A percentile compares a stretch with the other conserved stretches of the same genome.
Conservation (phyloP, 1,284 basidiomycete species). For the Peniophora sp. region DNA sequence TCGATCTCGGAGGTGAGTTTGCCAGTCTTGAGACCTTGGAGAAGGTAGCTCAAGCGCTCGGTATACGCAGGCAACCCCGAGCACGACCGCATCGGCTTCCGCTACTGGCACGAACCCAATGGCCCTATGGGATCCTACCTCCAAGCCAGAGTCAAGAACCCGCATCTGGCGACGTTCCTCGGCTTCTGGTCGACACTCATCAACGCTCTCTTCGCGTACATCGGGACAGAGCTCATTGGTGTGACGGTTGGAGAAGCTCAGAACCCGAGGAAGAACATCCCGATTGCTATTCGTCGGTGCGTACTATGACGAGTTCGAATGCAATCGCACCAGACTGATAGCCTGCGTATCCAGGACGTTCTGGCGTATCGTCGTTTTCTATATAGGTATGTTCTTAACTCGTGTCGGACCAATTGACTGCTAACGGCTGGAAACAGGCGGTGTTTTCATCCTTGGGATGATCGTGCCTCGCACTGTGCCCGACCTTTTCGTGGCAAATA, state of each 20-base stretch:
- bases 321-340: no score
- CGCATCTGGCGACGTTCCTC: conserved; percentile 42
- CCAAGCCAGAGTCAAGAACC: conserved; percentile 35
- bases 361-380: conserved; percentile 63
- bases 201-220: conserved; percentile 46
- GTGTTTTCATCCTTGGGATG: conserved; percentile 62
- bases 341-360: conserved; percentile 28
- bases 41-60: conserved; percentile 51
- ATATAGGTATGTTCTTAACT: conserved; percentile 41
- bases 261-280: conserved; percentile 55
- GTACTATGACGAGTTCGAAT: no score
- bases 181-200: conserved; percentile 33
- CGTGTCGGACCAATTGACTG: no score
- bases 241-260: conserved; percentile 35
- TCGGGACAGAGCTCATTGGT: conserved; percentile 49
- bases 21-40: conserved; percentile 44
- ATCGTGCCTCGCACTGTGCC: conserved; percentile 36
- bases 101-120: conserved; percentile 40
- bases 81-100: conserved; percentile 45
- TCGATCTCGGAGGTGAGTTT: conserved; percentile 51
- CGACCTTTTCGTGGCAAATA: conserved; percentile 50
- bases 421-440: conserved; percentile 10
- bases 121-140: conserved; percentile 30
- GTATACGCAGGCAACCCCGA: not conserved
- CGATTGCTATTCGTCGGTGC: conserved; percentile 33